A percentile compares a stretch with the other conserved stretches of the same genome.
Evolutionary conservation across 306 rosid species (phyloP).

Genomic region (Trifolium fragiferum): DNA sequence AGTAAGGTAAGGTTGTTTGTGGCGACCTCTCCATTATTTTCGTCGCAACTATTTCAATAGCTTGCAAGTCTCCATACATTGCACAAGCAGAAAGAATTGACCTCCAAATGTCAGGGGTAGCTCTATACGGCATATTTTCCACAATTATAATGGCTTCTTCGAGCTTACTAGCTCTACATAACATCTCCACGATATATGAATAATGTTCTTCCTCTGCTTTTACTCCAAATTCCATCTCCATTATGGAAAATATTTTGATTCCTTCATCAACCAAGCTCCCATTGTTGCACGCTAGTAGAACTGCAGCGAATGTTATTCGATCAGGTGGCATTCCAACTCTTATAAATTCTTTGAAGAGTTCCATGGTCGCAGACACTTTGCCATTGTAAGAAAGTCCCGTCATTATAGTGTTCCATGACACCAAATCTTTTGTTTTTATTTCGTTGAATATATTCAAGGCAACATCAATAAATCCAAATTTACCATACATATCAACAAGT

Average conservation of each 20-base stretch:
- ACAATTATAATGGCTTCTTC: constrained; percentile 65
- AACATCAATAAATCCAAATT: constrained; percentile 62
- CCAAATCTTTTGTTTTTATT: constrained; percentile 63
- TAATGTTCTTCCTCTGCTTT: constrained; percentile 64
- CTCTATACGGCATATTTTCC: constrained; percentile 53
- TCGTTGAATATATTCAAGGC: constrained; percentile 61
- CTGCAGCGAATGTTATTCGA: constrained; percentile 69
- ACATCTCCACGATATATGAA: constrained; percentile 59
- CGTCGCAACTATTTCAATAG: constrained; percentile 66
- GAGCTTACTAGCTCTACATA: constrained; percentile 70
- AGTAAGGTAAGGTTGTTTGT: constrained; percentile 60
- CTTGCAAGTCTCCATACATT: constrained; percentile 55
- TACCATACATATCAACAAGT: constrained; percentile 73
- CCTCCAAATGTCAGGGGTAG: constrained; percentile 57
- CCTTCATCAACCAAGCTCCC: constrained; percentile 74
- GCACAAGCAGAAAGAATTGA: constrained; percentile 60
- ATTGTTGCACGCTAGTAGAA: constrained; percentile 71
- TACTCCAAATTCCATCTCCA: constrained; percentile 70
- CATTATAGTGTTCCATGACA: constrained; percentile 81
- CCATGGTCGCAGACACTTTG: constrained; percentile 51
- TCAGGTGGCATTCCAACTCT: constrained; percentile 57
- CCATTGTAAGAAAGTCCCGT: constrained; percentile 71
- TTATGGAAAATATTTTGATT: constrained; percentile 54
- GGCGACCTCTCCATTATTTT: constrained; percentile 65
- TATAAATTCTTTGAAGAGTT: constrained; percentile 50